phyloP scores from a whole-genome alignment of 495 filamentous ascomycete species.

The Parmelia sp. region DNA sequence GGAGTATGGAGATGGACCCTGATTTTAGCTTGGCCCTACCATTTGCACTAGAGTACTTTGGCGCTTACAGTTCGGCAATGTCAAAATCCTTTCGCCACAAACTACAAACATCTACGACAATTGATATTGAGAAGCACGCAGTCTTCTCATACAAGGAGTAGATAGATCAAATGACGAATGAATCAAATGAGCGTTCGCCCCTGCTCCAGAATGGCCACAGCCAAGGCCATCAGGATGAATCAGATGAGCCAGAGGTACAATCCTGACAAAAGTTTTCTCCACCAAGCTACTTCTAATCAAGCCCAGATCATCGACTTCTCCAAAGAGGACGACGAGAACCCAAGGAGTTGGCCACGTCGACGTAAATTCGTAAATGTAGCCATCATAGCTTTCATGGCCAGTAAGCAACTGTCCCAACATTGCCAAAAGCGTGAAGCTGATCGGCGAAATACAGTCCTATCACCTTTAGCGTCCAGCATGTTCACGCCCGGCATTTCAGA shows the following conservation, averaged over 20 bases:
- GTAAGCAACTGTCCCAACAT: conserved; percentile 14
- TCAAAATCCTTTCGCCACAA: not conserved
- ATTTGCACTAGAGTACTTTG: not conserved
- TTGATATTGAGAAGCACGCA: not conserved
- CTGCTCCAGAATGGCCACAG: conserved; percentile 14
- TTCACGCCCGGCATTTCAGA: conserved; percentile 39
- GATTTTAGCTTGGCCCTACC: not conserved
- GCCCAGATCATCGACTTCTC: conserved; percentile 31
- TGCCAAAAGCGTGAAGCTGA: not conserved
- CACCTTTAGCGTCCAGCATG: conserved; percentile 37
- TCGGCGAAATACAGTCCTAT: conserved; percentile 29
- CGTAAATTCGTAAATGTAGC: conserved; percentile 37
- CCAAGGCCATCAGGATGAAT: conserved; percentile 5
- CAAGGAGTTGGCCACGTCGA: conserved; percentile 32
- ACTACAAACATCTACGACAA: not conserved
- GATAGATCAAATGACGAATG: conserved; percentile 2
- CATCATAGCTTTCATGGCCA: conserved; percentile 38
- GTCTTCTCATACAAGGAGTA: not conserved
- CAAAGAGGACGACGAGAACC: conserved; percentile 34
- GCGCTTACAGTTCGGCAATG: not conserved
- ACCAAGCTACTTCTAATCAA: not conserved
- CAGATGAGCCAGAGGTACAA: conserved; percentile 13
- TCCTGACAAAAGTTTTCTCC: not conserved
- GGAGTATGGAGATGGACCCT: not conserved
- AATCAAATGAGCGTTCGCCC: conserved; percentile 17